These are phyloP conservation scores for Anethum foeniculum DNA, from an alignment of 140 eudicot species.

Conservation along the genomic window DNA sequence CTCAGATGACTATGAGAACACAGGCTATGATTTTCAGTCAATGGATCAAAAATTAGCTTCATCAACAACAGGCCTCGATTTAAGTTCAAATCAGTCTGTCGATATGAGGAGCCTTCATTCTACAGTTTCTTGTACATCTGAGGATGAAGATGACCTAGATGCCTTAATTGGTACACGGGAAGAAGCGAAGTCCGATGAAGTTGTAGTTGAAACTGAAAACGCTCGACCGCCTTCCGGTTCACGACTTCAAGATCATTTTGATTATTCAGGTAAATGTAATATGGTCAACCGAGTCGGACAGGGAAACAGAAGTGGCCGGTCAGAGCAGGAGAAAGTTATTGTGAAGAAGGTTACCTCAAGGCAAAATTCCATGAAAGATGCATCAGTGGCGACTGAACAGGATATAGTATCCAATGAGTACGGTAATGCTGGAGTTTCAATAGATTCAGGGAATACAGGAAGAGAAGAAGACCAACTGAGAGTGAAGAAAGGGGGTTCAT, in stretches of 20 bases:
- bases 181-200: slow-evolving; percentile 30
- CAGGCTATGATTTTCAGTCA: slow-evolving; percentile 69
- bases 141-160: slow-evolving; percentile 35
- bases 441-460: slow-evolving; percentile 49
- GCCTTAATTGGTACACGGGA: slow-evolving; percentile 12
- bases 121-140: slow-evolving; percentile 45
- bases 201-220: slow-evolving; percentile 14
- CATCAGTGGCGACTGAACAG: slow-evolving; percentile 68
- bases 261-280: slow-evolving; percentile 51
- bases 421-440: slow-evolving; percentile 49
- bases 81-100: slow-evolving; percentile 38
- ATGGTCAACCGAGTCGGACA: slow-evolving; percentile 39
- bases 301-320: slow-evolving; percentile 56
- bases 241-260: slow-evolving; percentile 67
- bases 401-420: slow-evolving; percentile 67
- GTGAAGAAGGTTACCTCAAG: slow-evolving; percentile 24
- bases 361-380: slow-evolving; percentile 53
- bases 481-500: slow-evolving; percentile 33
- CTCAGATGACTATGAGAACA: slow-evolving; percentile 64
- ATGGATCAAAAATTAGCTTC: slow-evolving; percentile 45
- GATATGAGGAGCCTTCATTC: slow-evolving; percentile 31
- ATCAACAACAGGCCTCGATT: slow-evolving; percentile 26
- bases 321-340: slow-evolving; percentile 34
- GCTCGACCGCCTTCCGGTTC: slow-evolving; percentile 65
- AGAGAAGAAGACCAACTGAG: slow-evolving; percentile 43